Base-by-base conservation (phyloP, 495 filamentous ascomycete genomes). In the Pseudomonodictys pantanalensis region DNA sequence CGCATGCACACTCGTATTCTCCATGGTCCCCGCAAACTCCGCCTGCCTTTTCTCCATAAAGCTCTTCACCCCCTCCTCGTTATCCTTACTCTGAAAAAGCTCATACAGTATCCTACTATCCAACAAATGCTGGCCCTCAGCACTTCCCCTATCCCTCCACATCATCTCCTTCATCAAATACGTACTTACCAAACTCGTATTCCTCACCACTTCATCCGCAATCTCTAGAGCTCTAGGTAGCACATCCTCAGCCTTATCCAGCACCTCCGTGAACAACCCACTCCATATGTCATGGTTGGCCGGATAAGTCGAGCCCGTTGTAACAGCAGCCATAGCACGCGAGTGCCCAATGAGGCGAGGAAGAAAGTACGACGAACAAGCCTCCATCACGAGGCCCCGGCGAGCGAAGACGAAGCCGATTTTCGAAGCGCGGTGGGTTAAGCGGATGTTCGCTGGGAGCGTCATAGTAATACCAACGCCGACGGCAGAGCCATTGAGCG, bases 391-490 rank as follows among this genome's bases (percentile, higher is more conserved):
- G 50, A 87, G 75, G 1, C 83, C 85, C 15, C 83, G 75, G 20
- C 83, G 76, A 45, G 76, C 77, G 69, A 87, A 88, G 26, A 86
- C 82, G 64, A 88, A 86, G 58, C 84, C 84, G 60, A 83, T 80
- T 75, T 78, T 84, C 6, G 82, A 81, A 28, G 70, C 71, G 46
- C 71, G 63, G 56, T 76, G 79, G 24, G 76, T 81, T 48, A 88
- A 72, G 50, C 84, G 73, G 47, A 88, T 81, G 33, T 73, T 77
- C 55, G 79, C 78, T 1, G 84, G 83, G 10, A 88, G 77, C 12
- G 80, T 81, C 83, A 86, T 85, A 10, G 84, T 88, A 68, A 86
- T 85, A 4, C 85, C 84, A 7, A 87, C 77, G 8, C 84, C 85
- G 8, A 86, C 85, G 20, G 85, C 85, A 38, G 78, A 80, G 46